phyloP scores from a whole-genome alignment of 169 alveolate species.

The Blepharisma undulans region DNA sequence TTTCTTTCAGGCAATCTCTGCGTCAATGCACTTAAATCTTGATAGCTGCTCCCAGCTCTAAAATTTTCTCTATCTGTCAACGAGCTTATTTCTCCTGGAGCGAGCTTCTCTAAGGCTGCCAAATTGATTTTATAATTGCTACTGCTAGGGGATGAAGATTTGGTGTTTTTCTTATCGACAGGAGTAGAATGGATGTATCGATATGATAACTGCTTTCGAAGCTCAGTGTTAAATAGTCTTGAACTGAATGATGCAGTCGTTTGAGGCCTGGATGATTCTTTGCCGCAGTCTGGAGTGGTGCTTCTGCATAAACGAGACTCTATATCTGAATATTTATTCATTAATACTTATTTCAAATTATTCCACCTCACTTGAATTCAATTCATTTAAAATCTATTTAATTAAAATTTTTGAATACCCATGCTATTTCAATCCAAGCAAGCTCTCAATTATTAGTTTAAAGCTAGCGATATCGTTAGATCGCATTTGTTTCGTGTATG shows the following conservation, averaged over 20 bases:
- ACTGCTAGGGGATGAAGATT: not conserved
- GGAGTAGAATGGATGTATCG: not conserved
- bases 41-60: not conserved
- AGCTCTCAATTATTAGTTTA: not conserved
- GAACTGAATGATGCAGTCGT: not conserved
- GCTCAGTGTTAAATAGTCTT: not conserved
- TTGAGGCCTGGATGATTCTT: not conserved
- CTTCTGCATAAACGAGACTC: not conserved
- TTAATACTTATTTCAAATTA: not conserved
- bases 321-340: not conserved
- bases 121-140: not conserved
- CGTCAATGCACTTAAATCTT: not conserved
- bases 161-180: not conserved
- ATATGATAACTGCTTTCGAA: not conserved
- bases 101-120: not conserved
- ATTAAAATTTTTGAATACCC: not conserved
- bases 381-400: too few species aligned
- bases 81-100: not conserved
- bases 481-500: not conserved
- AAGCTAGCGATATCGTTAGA: not conserved
- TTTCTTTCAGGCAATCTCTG: not conserved
- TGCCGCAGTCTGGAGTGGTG: not conserved
- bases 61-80: not conserved
- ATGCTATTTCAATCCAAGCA: not conserved
- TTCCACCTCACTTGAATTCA: not conserved